Evolutionary conservation across 768 basidiomycete species (phyloP).

Genomic region (Tricholoma sp.): DNA sequence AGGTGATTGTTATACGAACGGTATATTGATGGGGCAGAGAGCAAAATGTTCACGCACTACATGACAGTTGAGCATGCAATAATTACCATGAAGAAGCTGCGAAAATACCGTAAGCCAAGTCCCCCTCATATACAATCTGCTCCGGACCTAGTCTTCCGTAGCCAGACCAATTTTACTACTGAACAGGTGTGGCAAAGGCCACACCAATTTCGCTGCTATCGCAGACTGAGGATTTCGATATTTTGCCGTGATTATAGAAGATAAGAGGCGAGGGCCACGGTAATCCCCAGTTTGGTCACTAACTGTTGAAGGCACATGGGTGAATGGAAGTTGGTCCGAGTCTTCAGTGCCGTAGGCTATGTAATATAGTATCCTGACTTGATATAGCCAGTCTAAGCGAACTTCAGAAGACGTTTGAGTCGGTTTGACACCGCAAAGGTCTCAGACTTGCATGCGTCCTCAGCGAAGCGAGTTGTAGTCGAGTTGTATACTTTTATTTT

Average conservation of each 20-base stretch:
- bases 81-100: background rate
- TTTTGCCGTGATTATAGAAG: conserved; percentile 17
- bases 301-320: conserved; percentile 18
- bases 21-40: conserved; percentile 21
- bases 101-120: conserved; percentile 25
- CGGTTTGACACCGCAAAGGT: conserved; percentile 18
- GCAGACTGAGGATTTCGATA: conserved; percentile 20
- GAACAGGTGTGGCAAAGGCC: conserved; percentile 30
- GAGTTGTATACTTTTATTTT: conserved; percentile 9
- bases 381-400: conserved; percentile 25
- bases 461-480: conserved; percentile 10
- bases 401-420: conserved; percentile 17
- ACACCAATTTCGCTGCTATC: conserved; percentile 27
- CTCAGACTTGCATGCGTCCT: conserved; percentile 18
- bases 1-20: conserved; percentile 25
- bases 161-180: no score
- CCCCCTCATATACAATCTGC: conserved; percentile 25
- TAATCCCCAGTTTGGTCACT: conserved; percentile 22
- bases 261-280: conserved; percentile 27
- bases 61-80: background rate
- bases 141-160: no score
- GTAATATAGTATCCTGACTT: conserved; percentile 8
- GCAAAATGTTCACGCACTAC: conserved; percentile 23
- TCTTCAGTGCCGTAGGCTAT: conserved; percentile 13
- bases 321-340: conserved; percentile 17